These are phyloP conservation scores for Vitis hybrid DNA, from an alignment of 177 flowering plant genomes.

Conservation along the genomic window DNA sequence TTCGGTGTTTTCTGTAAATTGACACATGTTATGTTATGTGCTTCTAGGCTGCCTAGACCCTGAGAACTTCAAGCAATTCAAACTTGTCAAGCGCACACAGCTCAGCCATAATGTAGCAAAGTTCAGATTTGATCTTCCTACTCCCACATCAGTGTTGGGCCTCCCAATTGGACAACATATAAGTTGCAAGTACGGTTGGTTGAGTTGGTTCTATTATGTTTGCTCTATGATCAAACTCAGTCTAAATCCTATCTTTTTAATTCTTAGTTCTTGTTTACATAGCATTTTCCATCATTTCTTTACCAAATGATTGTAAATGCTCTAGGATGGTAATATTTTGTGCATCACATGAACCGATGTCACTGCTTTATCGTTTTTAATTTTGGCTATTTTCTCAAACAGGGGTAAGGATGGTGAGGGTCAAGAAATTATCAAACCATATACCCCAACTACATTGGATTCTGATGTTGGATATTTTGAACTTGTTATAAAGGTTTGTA, in stretches of 20 bases:
- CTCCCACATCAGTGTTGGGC: conserved; percentile 83
- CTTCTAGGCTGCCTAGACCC: conserved; percentile 72
- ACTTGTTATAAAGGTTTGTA: conserved; percentile 83
- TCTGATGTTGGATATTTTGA: conserved; percentile 93
- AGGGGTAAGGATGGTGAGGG: conserved; percentile 94
- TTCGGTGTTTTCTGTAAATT: neutral
- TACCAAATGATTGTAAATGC: neutral
- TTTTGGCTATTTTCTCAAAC: conserved; percentile 11
- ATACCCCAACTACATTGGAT: conserved; percentile 97
- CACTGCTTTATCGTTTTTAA: neutral
- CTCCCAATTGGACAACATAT: conserved; percentile 98
- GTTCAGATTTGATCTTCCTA: conserved; percentile 82
- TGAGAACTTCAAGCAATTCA: conserved; percentile 79
- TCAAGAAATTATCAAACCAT: conserved; percentile 92
- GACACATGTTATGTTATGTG: conserved; percentile 2
- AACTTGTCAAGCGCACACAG: conserved; percentile 75
- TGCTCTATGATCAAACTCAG: neutral
- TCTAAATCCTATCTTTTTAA: neutral
- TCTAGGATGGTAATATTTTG: too few species aligned
- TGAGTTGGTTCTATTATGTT: neutral
- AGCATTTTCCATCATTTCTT: neutral
- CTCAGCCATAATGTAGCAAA: conserved; percentile 97
- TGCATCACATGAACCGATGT: neutral
- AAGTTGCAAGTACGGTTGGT: conserved; percentile 71
- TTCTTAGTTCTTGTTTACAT: neutral